These are phyloP conservation scores for Fusarium sp. DNA, from an alignment of 2,329 filamentous ascomycete species.

Conservation along the genomic window DNA sequence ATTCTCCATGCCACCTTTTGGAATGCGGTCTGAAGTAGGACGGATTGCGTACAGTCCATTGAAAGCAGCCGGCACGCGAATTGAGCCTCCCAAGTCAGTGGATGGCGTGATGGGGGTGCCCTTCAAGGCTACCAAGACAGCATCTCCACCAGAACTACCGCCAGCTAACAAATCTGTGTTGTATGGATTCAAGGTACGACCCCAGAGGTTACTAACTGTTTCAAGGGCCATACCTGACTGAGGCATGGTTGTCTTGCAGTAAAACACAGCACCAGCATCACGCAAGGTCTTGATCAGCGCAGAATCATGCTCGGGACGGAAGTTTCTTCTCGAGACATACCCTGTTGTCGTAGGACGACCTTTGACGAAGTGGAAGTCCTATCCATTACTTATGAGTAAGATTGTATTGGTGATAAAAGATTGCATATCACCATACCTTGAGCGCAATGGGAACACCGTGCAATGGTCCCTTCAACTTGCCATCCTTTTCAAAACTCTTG, in stretches of 20 bases:
- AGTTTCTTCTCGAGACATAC: slow-evolving; percentile 63
- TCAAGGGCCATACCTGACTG: slow-evolving; percentile 64
- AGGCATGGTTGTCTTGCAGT: slow-evolving; percentile 74
- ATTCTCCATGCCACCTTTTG: slow-evolving; percentile 23
- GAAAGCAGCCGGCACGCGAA: slow-evolving; percentile 45
- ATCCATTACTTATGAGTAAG: neutral
- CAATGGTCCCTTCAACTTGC: slow-evolving; percentile 54
- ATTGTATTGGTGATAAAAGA: neutral
- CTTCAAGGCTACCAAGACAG: slow-evolving; percentile 49
- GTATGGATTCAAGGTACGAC: slow-evolving; percentile 68
- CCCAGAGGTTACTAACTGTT: slow-evolving; percentile 69
- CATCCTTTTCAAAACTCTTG: neutral
- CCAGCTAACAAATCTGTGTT: slow-evolving; percentile 68
- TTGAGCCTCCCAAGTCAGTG: slow-evolving; percentile 50
- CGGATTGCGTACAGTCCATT: slow-evolving; percentile 45
- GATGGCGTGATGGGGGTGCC: slow-evolving; percentile 49
- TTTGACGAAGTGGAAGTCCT: slow-evolving; percentile 54
- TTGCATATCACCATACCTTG: slow-evolving; percentile 38
- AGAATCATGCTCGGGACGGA: slow-evolving; percentile 63
- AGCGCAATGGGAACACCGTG: slow-evolving; percentile 66
- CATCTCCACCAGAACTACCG: slow-evolving; percentile 68
- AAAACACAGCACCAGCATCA: slow-evolving; percentile 70
- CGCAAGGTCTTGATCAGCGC: slow-evolving; percentile 67
- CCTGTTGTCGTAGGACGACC: slow-evolving; percentile 65
- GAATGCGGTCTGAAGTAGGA: slow-evolving; percentile 33